Evolutionary conservation across 768 basidiomycete genomes (phyloP), one percentile per base, ranked within the genome.

Genomic region (Mycena vulgaris): DNA sequence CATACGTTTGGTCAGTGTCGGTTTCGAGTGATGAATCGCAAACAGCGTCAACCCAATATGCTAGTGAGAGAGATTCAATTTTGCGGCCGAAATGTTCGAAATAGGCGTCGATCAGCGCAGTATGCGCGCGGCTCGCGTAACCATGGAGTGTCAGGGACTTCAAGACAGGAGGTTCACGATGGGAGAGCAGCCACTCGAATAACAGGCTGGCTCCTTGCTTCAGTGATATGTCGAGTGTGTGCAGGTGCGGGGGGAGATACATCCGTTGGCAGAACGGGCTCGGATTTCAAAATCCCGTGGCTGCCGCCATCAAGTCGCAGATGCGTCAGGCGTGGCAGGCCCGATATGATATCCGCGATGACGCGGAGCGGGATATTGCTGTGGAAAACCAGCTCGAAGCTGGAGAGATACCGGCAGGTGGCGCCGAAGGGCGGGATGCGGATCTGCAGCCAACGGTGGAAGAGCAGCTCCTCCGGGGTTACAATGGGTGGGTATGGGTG

Each of bases 121-220:
- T 25, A 2, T 11, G 35, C 25, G 19, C 49, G 23, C 35, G 37
- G 56, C 5, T 25, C 14, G 60, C 23, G 23, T 4, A 5, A 0
- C 37, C 62, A 4, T 3, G 37, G 51, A 63, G 35, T 25, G 13
- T 53, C 7, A 63, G 37, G 2, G 62, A 63, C 27, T 49, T 63
- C 7, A 63, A 42, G 62, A 40, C 25, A 3, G 51, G 62, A 5
- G 51, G 37, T 35, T 52, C 21, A 11, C 19, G 4, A 21, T 30
- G 33, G 2, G 61, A 49, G 19, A 62, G 48, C 23, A 62, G 48
- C 61, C 61, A 62, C 37, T 51, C 21, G n/a, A 63, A 63, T 3
- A 63, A 49, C 13, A 53, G 27, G 62, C 11, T 30, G n/a, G n/a
- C 21, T 28, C 62, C 60, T 14, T 1, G 37, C 4, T 5, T 27